Evolutionary conservation across 2,329 filamentous ascomycete genomes (phyloP), one percentile per base, ranked within the genome.

Genomic region (Fusarium sp.): DNA sequence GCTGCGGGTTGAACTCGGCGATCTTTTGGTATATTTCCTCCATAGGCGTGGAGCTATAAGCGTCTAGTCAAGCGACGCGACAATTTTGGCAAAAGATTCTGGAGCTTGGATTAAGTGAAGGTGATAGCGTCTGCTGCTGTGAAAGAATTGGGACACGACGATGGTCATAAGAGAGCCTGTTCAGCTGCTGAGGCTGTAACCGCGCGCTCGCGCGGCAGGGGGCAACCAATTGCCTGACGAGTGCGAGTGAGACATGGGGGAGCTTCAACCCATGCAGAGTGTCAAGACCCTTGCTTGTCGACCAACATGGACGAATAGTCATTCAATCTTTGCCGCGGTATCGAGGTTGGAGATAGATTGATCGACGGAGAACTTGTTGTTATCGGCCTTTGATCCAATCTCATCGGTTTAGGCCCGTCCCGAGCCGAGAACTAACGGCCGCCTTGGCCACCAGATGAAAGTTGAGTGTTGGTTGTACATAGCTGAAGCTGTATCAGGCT

Each of bases 1-100:
- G 68, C 58, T 76, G 76, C 2, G 77, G 63, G 41, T 77, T 79
- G 60, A 80, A 75, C 13, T 68, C 69, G 54, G 76, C 71, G 52
- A 82, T 77, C 54, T 80, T 81, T 8, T 77, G 68, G 59, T 80
- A 82, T 64, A 82, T 79, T 31, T 81, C 80, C 29, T 82, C 80
- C 80, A 82, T 82, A 24, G 31, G 27, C 45, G 29, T 52, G 24
- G 60, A 64, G 67, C 48, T 59, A 65, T 64, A 41, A 31, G 39
- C 45, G 29, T 24, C 27, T 9, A 29, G 24, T 20, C 41, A 64
- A 37, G 31, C 20, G 31, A 31, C 35, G 29, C 65, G 37, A 22
- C n/a, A 45, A 29, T 48, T 59, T 22, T n/a, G 52, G 45, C 22
- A 52, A 45, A 14, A 37, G 16, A 54, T 37, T n/a, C 13, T 18